Base-by-base conservation (phyloP, 805 yeast genomes). In the Saturnispora halmiae region DNA sequence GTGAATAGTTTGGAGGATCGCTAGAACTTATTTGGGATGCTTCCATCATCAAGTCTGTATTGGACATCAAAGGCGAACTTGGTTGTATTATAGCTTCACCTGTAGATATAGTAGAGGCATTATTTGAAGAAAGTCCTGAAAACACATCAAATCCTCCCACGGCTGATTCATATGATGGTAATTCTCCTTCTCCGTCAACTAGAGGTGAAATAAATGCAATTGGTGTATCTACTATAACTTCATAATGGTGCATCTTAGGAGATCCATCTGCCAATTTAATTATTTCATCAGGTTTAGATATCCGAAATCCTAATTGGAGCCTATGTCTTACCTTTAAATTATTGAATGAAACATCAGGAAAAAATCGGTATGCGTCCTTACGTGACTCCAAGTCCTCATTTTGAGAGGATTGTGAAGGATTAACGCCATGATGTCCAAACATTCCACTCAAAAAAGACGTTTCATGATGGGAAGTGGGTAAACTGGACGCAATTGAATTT, bases 211-310 rank as follows among this genome's bases (percentile, higher is more conserved):
- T 61, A 15, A 75, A 55, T 24, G 72, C 67, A 28, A 82, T 66
- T 0, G 92, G 92, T 0, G 90, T 81, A 53, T 82, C 92, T 30
- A 82, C 81, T 33, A 82, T 74, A 16, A 82, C 88, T 50, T 82
- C 94, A 52, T 78, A 82, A 55, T 82, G 88, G 51, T 80, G 86
- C 62, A 75, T 59, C 46, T 72, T 73, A 2, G 63, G 56, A 29
- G 59, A 61, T 4, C 58, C 60, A 32, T 55, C 60, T 10, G 45
- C 29, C 9, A 38, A 41, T 14, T 42, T 45, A 51, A 69, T 35
- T 14, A 59, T 54, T 0, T 73, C 68, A 44, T 78, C 82, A 1
- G 76, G 76, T 49, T 72, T 76, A 10, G 83, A 74, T 21, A 82
- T 74, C 42, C 92, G 64, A 42, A 82, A 70, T 50, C 82, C 75